Conservation (phyloP, 1,284 basidiomycete genomes). For the Austroboletus niveus region DNA sequence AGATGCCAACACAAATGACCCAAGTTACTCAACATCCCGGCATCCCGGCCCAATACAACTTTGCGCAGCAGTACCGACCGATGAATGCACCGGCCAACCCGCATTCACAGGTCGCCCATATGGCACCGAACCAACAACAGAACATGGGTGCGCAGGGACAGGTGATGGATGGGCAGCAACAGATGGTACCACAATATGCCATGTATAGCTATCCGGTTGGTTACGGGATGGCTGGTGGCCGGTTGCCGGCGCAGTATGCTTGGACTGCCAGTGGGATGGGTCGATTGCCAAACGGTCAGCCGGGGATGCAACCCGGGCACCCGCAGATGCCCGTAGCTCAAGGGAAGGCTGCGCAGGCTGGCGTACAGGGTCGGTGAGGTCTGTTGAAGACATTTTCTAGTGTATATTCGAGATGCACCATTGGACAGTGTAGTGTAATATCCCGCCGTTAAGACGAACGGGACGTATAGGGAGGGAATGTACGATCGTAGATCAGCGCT, state of each 20-base stretch:
- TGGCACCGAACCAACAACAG: constrained; percentile 24
- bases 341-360: constrained; percentile 37
- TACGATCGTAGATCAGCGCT: too few species aligned
- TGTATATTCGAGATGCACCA: constrained; percentile 8
- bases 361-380: constrained; percentile 37
- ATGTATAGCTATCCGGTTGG: constrained; percentile 31
- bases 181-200: constrained; percentile 32
- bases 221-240: constrained; percentile 29
- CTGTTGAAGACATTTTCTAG: constrained; percentile 5
- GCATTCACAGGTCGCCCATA: constrained; percentile 25
- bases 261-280: constrained; percentile 28
- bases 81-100: constrained; percentile 24
- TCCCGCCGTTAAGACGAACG: too few species aligned
- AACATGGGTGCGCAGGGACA: constrained; percentile 22
- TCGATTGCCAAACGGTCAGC: constrained; percentile 32
- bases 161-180: constrained; percentile 25
- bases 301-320: constrained; percentile 31
- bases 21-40: constrained; percentile 22
- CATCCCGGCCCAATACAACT: constrained; percentile 25
- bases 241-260: constrained; percentile 25
- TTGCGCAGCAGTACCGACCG: constrained; percentile 18
- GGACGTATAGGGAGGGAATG: too few species aligned
- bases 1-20: constrained; percentile 23
- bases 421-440: not conserved
- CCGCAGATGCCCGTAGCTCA: constrained; percentile 33